Evolutionary conservation across 495 filamentous ascomycete genomes (phyloP), one percentile per base, ranked within the genome.

Genomic region (Hypoxylon perforatum): DNA sequence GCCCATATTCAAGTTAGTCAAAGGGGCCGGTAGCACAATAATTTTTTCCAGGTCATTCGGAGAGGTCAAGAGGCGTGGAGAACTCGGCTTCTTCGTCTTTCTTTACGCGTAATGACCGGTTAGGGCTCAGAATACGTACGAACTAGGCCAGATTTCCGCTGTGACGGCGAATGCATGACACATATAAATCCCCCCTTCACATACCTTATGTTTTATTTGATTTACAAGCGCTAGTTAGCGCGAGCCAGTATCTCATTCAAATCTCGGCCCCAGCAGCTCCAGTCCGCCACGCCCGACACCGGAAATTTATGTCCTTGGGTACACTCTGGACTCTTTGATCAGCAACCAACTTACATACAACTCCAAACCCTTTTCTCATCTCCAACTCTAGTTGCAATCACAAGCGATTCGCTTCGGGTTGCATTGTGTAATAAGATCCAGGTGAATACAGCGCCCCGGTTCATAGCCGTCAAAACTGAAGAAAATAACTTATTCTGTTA

Each of bases 81-180:
- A 62, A 55, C 21, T 53, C 42, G 53, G 41, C 28, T 47, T 63
- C 35, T 60, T 64, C 55, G 30, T 19, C 56, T 69, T 44, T 69
- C 36, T 44, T 55, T 56, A 38, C 49, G 21, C 17, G n/a, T 21
- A 10, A 19, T 19, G 17, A 19, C 18, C 60, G 33, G 47, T 38
- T 39, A 47, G 39, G 49, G 45, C 19, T 63, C 59, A 49, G 23
- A 63, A 56, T 12, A 42, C 4, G 17, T 53, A 38, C 44, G 17
- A 49, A 49, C 45, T 49, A 48, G 25, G 35, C 33, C 19, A 63
- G 25, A 53, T 28, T 47, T 55, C 10, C 25, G 53, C 49, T 52
- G 60, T 54, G 52, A 61, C 49, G 15, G 36, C 28, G 14, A 65
- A 69, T 69, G 66, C 66, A 69, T 69, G 66, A 69, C 66, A 69